Evolutionary conservation across 345 rosid species (phyloP).

Genomic region (Salix viminalis): DNA sequence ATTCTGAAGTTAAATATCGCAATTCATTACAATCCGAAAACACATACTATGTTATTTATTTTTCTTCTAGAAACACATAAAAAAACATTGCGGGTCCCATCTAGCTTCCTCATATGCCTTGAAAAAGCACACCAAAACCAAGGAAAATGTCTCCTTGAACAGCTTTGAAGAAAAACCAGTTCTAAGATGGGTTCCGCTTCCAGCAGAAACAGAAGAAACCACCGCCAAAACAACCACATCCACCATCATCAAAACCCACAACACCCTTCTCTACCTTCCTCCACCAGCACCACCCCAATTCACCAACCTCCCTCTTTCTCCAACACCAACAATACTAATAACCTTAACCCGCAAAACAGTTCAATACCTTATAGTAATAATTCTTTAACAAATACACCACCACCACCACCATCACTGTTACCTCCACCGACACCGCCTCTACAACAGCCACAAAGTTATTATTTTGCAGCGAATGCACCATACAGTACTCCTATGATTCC

Average conservation of each 20-base stretch:
- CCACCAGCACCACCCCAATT: neutral
- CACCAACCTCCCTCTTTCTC: neutral
- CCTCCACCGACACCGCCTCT: neutral
- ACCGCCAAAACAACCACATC: neutral
- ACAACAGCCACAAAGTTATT: slow-evolving; percentile 1
- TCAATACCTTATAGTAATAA: neutral
- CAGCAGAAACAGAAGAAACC: neutral
- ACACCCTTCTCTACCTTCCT: neutral
- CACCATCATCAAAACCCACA: neutral
- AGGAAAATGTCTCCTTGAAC: neutral
- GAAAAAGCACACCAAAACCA: neutral
- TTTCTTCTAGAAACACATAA: no score
- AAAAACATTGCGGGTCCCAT: neutral
- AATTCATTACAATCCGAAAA: no score
- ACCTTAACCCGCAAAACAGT: neutral
- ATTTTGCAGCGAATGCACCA: neutral
- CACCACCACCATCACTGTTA: neutral
- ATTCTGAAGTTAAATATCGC: no score
- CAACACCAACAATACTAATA: neutral
- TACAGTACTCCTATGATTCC: slow-evolving; percentile 2
- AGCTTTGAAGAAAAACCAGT: neutral
- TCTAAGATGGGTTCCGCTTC: neutral
- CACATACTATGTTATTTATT: no score
- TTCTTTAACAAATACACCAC: neutral
- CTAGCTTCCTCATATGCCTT: neutral